Percentiles rank a stretch among this genome's conserved stretches.
Conservation (phyloP, 768 basidiomycete species). For the Psilocybe cubensis region DNA sequence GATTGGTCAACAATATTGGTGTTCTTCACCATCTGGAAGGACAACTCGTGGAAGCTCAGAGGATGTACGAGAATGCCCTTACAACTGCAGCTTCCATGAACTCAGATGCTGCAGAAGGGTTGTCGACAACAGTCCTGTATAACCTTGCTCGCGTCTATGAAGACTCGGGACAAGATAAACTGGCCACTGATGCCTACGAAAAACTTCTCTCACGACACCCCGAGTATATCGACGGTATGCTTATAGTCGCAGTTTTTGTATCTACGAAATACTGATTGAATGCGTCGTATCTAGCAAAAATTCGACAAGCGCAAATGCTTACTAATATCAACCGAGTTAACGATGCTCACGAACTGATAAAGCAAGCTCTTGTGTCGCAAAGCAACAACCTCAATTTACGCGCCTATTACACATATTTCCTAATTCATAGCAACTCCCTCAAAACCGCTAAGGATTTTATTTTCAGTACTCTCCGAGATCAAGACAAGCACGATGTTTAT, state of each 20-base stretch:
- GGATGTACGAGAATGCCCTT: slow-evolving; percentile 76
- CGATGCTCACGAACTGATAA: slow-evolving; percentile 87
- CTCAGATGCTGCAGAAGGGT: slow-evolving; percentile 58
- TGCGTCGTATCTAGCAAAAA: slow-evolving; percentile 69
- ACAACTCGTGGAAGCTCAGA: slow-evolving; percentile 55
- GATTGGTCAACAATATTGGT: slow-evolving; percentile 82
- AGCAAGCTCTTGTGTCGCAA: slow-evolving; percentile 84
- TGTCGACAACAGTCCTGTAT: slow-evolving; percentile 85
- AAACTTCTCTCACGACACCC: slow-evolving; percentile 90
- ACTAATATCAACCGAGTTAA: slow-evolving; percentile 69
- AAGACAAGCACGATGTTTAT: slow-evolving; percentile 88
- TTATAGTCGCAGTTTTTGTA: not conserved
- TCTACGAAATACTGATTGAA: slow-evolving; percentile 1
- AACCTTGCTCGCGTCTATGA: slow-evolving; percentile 94
- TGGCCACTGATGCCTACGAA: slow-evolving; percentile 86
- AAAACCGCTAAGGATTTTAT: slow-evolving; percentile 88
- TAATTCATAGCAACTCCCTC: slow-evolving; percentile 72
- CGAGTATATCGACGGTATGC: slow-evolving; percentile 93
- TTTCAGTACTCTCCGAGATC: slow-evolving; percentile 83
- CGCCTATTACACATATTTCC: slow-evolving; percentile 92
- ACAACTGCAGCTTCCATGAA: slow-evolving; percentile 53
- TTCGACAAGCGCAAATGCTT: slow-evolving; percentile 86
- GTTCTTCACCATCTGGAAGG: slow-evolving; percentile 75
- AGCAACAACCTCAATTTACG: slow-evolving; percentile 84
- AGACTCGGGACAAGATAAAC: slow-evolving; percentile 69